Percentiles rank a stretch among this genome's conserved stretches.
These are phyloP conservation scores for Phytopythium boreale DNA, from an alignment of 352 stramenopile genomes.

Conservation along the genomic window DNA sequence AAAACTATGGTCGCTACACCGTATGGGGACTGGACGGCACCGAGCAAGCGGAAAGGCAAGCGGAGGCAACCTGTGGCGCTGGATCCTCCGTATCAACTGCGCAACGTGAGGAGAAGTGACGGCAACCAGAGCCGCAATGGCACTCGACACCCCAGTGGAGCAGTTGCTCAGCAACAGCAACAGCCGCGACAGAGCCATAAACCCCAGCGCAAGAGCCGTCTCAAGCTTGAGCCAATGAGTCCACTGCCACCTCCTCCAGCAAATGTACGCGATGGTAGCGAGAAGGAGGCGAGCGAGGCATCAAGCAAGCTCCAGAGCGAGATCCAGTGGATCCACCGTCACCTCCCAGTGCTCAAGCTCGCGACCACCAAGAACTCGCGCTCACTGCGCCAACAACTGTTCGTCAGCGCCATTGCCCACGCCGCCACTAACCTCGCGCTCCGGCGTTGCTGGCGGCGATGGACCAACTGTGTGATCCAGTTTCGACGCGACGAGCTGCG, in stretches of 20 bases:
- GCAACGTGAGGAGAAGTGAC: neutral
- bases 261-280: too few relatives aligned
- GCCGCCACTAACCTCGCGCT: conserved; percentile 20
- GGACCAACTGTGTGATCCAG: conserved; percentile 24
- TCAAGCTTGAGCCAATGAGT: conserved; percentile 1
- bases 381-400: conserved; percentile 33
- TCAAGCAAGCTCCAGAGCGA: conserved; percentile 24
- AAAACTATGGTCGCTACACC: neutral
- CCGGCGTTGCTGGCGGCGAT: conserved; percentile 25
- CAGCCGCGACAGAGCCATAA: neutral
- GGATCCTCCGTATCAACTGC: neutral
- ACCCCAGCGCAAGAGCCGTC: neutral
- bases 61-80: neutral
- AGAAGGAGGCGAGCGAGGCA: neutral
- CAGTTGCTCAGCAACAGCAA: neutral
- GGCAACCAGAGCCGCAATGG: neutral
- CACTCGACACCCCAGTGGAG: neutral
- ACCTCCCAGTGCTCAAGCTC: conserved; percentile 54
- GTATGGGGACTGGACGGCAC: neutral
- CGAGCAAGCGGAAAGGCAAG: neutral
- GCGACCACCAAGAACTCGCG: conserved; percentile 44
- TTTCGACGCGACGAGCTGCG: conserved; percentile 19
- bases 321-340: conserved; percentile 60
- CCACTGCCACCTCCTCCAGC: neutral
- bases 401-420: conserved; percentile 29